Percentiles rank a stretch among this genome's conserved stretches.
Conservation (phyloP, 768 basidiomycete species). For the Pleurotus sapidus region DNA sequence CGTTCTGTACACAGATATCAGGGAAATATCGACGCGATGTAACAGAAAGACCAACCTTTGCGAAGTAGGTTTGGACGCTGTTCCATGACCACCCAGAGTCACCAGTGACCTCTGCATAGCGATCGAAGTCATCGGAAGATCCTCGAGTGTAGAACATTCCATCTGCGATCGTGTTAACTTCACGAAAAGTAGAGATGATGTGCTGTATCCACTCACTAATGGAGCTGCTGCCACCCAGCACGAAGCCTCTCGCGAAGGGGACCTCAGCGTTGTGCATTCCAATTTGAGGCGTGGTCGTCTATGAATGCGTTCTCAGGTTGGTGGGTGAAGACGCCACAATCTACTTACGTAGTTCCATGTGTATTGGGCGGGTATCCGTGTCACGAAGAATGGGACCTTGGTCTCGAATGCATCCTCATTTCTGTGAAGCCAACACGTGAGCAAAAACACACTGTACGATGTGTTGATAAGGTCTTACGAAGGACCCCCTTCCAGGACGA, state of each 20-base stretch:
- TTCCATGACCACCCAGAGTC: constrained; percentile 29
- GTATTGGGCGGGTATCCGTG: not conserved
- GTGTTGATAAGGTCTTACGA: not conserved
- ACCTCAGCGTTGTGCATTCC: constrained; percentile 12
- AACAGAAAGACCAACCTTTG: constrained; percentile 12
- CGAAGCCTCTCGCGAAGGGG: constrained; percentile 14
- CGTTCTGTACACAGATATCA: constrained; percentile 18
- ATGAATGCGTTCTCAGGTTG: not conserved
- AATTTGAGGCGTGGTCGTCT: constrained; percentile 16
- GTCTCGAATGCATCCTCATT: constrained; percentile 11
- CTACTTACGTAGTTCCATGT: constrained; percentile 4
- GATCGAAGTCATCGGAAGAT: constrained; percentile 22
- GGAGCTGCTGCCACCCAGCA: constrained; percentile 16
- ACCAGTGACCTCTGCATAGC: constrained; percentile 18
- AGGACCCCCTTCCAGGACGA: constrained; percentile 5
- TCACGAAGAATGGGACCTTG: constrained; percentile 8
- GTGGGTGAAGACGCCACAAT: not conserved
- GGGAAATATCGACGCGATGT: not conserved
- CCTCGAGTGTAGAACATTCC: constrained; percentile 23
- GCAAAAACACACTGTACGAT: too few relatives aligned
- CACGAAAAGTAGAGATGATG: too few relatives aligned
- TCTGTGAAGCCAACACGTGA: not conserved
- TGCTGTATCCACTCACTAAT: constrained; percentile 2
- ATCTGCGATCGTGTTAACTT: not conserved
- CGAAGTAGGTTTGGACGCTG: constrained; percentile 18